These are phyloP conservation scores for Mortierella sp. DNA, from an alignment of 371 early-diverging fungal genomes.

Conservation along the genomic window DNA sequence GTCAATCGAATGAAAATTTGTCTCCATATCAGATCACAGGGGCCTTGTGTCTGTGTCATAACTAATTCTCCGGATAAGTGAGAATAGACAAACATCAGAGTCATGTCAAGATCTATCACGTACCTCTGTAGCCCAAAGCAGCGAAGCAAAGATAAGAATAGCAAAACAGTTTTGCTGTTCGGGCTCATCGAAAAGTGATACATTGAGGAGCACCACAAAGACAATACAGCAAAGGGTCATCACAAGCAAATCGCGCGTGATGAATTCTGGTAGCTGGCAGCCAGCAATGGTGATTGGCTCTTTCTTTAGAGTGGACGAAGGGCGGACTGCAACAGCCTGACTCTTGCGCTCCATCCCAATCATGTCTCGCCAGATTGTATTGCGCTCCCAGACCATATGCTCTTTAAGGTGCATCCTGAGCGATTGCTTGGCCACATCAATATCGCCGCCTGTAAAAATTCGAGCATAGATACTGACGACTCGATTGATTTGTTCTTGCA, in stretches of 20 bases:
- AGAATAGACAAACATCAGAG: not conserved
- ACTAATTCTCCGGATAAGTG: not conserved
- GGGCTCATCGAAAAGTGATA: constrained; percentile 67
- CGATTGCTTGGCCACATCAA: constrained; percentile 76
- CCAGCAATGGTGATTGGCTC: constrained; percentile 52
- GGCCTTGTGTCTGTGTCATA: not conserved
- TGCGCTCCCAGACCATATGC: constrained; percentile 95
- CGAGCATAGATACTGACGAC: constrained; percentile 69
- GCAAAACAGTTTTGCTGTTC: constrained; percentile 88
- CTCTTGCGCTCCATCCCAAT: constrained; percentile 90
- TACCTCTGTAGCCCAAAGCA: constrained; percentile 96
- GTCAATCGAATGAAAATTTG: not conserved
- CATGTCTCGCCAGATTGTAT: constrained; percentile 98
- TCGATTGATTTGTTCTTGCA: constrained; percentile 75
- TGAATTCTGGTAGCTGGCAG: constrained; percentile 58
- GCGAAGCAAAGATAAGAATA: constrained; percentile 86
- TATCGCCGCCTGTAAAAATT: constrained; percentile 63
- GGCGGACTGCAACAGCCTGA: constrained; percentile 72
- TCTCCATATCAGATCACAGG: not conserved
- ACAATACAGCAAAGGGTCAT: constrained; percentile 63
- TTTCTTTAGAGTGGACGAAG: constrained; percentile 32
- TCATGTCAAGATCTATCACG: not conserved
- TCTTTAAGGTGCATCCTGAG: constrained; percentile 89
- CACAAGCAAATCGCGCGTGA: constrained; percentile 57
- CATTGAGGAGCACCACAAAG: constrained; percentile 66